phyloP scores from a whole-genome alignment of 345 rosid species.

The Chamaenerion angustifolium region DNA sequence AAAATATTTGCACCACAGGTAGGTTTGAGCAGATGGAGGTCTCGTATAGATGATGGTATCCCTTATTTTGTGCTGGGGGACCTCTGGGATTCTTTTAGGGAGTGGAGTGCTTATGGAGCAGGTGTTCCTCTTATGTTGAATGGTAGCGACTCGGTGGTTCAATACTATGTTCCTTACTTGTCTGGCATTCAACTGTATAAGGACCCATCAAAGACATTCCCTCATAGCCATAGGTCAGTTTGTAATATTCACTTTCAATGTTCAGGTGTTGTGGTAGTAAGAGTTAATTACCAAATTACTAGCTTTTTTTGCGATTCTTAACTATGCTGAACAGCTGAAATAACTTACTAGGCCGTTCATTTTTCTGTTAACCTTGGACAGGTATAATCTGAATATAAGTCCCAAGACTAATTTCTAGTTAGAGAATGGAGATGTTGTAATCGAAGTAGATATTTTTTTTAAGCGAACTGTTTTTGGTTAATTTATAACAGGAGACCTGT shows the following conservation, averaged over 20 bases:
- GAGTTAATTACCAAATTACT: not conserved
- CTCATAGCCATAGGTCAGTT: conserved; percentile 35
- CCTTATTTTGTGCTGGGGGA: conserved; percentile 58
- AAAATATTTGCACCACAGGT: conserved; percentile 24
- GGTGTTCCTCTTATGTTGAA: conserved; percentile 72
- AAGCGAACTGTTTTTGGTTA: not conserved
- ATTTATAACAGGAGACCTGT: conserved; percentile 33
- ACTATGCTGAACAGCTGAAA: too few relatives aligned
- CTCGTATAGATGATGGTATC: conserved; percentile 14
- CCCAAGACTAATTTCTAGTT: too few relatives aligned
- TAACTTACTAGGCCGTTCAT: too few relatives aligned
- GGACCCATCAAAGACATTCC: conserved; percentile 32
- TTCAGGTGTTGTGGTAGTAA: not conserved
- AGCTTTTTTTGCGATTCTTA: too few relatives aligned
- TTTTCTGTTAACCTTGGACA: too few relatives aligned
- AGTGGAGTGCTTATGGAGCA: conserved; percentile 95
- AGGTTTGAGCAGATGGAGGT: conserved; percentile 21
- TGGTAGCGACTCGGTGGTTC: conserved; percentile 58
- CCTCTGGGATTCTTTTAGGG: conserved; percentile 74
- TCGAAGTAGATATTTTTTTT: not conserved
- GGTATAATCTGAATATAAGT: too few relatives aligned
- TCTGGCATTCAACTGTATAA: conserved; percentile 79
- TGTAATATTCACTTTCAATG: not conserved
- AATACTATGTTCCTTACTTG: conserved; percentile 85
- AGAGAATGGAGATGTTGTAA: too few relatives aligned